These are phyloP conservation scores for Colletotrichum ledebouriae DNA, from an alignment of 2,329 filamentous ascomycete species.

Conservation along the genomic window DNA sequence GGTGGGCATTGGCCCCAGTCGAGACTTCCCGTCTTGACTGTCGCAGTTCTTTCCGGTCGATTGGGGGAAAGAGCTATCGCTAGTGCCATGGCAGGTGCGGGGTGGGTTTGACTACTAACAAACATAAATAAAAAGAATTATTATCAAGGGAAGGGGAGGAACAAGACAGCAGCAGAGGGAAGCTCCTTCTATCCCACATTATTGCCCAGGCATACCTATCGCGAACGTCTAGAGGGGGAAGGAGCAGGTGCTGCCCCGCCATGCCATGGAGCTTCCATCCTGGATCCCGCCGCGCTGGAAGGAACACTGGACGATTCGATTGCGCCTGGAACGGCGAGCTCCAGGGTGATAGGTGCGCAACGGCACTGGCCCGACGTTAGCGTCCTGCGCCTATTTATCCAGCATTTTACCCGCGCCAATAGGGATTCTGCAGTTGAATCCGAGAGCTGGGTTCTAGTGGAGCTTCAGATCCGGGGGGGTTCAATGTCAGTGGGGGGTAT, in stretches of 20 bases:
- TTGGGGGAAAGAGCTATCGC: conserved; percentile 15
- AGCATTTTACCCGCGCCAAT: conserved; percentile 41
- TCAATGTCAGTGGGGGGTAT: conserved; percentile 4
- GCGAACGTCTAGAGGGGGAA: conserved; percentile 1
- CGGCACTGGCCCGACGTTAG: conserved; percentile 34
- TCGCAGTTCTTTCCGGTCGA: conserved; percentile 3
- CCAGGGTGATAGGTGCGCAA: conserved; percentile 9
- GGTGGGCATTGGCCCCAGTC: conserved; percentile 15
- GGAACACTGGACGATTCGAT: too few relatives aligned
- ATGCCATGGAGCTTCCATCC: neutral
- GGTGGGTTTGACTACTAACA: neutral
- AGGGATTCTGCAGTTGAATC: conserved; percentile 18
- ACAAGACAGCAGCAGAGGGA: conserved; percentile 7
- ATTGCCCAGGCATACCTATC: neutral
- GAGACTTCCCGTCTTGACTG: conserved; percentile 4
- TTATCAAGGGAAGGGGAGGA: neutral
- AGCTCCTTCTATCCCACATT: conserved; percentile 23
- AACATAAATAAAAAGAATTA: neutral
- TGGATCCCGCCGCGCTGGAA: too few relatives aligned
- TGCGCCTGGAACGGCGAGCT: too few relatives aligned
- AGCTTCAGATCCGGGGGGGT: conserved; percentile 24
- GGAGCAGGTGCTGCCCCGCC: neutral
- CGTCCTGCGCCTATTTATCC: conserved; percentile 36
- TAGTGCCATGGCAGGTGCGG: conserved; percentile 2
- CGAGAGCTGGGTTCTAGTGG: conserved; percentile 34